phyloP scores from a whole-genome alignment of 352 stramenopile genomes.

The Poterioochromonas sp. region DNA sequence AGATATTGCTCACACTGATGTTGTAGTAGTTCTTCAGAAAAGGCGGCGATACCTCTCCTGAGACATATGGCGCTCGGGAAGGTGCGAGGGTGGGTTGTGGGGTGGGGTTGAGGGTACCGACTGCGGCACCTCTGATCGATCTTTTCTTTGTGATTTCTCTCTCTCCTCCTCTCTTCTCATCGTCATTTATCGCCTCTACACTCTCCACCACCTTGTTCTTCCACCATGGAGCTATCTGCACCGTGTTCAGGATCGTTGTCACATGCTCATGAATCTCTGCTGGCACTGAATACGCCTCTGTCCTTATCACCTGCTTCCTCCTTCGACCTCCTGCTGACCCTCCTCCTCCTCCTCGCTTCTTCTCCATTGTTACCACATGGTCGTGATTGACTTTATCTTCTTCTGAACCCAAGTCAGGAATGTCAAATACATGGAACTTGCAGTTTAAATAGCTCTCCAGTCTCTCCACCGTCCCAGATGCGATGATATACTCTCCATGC shows the following conservation, averaged over 20 bases:
- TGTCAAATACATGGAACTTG: background rate
- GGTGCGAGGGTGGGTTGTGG: no score
- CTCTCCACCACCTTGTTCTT: no score
- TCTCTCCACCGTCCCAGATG: background rate
- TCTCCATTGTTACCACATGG: background rate
- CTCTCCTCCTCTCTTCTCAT: no score
- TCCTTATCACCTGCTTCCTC: background rate
- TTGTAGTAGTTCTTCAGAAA: background rate
- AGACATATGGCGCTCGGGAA: background rate
- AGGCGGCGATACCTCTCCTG: background rate
- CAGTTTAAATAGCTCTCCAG: background rate
- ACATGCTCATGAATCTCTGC: no score
- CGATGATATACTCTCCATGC: background rate
- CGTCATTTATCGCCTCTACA: no score
- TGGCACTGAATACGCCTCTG: no score
- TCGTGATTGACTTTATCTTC: background rate
- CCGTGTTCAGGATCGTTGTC: no score
- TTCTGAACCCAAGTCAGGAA: background rate
- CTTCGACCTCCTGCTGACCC: background rate
- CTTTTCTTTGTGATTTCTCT: no score
- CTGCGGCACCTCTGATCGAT: no score
- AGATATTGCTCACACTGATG: background rate
- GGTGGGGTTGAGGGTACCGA: no score
- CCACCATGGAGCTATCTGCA: no score
- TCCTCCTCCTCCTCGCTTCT: background rate